Conservation (phyloP, 1,139 yeast species). For the Suhomyces kunorum region DNA sequence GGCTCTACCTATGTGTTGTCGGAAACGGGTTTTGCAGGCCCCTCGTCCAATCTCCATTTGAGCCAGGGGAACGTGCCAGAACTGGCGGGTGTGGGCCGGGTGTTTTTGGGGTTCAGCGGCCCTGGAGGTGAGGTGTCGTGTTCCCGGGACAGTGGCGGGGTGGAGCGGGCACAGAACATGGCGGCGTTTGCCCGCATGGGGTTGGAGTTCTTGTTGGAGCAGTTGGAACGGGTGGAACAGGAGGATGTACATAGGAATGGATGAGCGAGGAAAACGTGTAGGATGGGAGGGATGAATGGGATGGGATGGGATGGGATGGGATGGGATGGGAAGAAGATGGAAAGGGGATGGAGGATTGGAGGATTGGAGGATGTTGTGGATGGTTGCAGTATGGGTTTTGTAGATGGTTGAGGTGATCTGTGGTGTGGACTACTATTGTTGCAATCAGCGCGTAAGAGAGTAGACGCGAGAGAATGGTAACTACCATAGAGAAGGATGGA, state of each 20-base stretch:
- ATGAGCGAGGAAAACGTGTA: background rate
- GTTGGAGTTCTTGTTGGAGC: constrained; percentile 56
- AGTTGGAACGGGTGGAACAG: constrained; percentile 20
- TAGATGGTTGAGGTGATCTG: too few species aligned
- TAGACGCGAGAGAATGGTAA: too few species aligned
- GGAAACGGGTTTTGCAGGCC: constrained; percentile 89
- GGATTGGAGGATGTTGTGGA: too few species aligned
- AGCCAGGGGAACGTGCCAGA: constrained; percentile 14
- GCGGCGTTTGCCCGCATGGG: constrained; percentile 70
- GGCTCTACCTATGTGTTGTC: constrained; percentile 81
- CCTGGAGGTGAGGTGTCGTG: constrained; percentile 60
- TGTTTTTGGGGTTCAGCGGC: constrained; percentile 70
- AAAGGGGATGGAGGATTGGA: too few species aligned
- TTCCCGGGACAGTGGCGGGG: constrained; percentile 45
- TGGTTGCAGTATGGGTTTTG: too few species aligned
- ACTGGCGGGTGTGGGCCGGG: constrained; percentile 51
- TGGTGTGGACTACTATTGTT: too few species aligned
- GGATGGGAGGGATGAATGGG: background rate
- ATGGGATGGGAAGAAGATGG: too few species aligned
- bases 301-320: too few species aligned
- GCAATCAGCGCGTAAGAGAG: too few species aligned
- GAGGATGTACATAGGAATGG: background rate
- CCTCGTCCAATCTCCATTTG: constrained; percentile 51
- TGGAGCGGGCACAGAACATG: constrained; percentile 68
- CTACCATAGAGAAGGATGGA: too few species aligned